Percentiles rank a stretch among this genome's conserved stretches.
Evolutionary conservation across 1,284 basidiomycete species (phyloP).

Genomic region (Sphaerobolus stellatus): DNA sequence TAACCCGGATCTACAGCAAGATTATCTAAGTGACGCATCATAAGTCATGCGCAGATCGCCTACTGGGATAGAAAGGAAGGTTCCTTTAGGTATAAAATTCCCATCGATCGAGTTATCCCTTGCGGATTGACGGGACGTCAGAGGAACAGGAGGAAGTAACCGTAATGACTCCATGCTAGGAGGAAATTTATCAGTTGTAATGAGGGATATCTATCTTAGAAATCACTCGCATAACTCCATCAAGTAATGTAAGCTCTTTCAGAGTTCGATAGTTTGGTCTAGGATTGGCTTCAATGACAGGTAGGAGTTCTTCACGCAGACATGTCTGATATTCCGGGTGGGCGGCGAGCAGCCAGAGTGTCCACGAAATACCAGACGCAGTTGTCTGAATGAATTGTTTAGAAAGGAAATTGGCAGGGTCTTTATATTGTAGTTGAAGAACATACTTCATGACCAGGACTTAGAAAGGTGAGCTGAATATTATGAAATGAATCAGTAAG

Average conservation of each 20-base stretch:
- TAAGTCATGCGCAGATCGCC: conserved; percentile 15
- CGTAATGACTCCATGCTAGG: not conserved
- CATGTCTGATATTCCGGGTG: conserved; percentile 37
- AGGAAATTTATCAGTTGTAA: not conserved
- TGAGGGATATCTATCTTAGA: not conserved
- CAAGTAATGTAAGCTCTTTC: conserved; percentile 46
- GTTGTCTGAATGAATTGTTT: conserved; percentile 44
- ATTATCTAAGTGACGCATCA: not conserved
- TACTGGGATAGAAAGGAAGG: conserved; percentile 47
- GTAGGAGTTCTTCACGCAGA: conserved; percentile 43
- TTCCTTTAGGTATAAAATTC: conserved; percentile 45
- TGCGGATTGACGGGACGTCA: conserved; percentile 41
- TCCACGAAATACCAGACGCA: conserved; percentile 43
- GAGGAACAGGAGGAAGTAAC: not conserved
- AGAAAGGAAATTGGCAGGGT: not conserved
- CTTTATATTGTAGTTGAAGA: not conserved
- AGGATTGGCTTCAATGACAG: conserved; percentile 35
- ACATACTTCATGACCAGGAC: conserved; percentile 44
- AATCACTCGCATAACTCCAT: conserved; percentile 46
- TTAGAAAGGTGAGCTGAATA: conserved; percentile 48
- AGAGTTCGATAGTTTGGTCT: conserved; percentile 45
- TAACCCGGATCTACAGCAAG: conserved; percentile 50
- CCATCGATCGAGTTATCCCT: conserved; percentile 46
- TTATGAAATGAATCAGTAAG: not conserved
- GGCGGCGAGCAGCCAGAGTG: conserved; percentile 40